Percentiles rank a stretch among this genome's conserved stretches.
Evolutionary conservation across 495 filamentous ascomycete genomes (phyloP).

Genomic region (Hypoxylon rickii): DNA sequence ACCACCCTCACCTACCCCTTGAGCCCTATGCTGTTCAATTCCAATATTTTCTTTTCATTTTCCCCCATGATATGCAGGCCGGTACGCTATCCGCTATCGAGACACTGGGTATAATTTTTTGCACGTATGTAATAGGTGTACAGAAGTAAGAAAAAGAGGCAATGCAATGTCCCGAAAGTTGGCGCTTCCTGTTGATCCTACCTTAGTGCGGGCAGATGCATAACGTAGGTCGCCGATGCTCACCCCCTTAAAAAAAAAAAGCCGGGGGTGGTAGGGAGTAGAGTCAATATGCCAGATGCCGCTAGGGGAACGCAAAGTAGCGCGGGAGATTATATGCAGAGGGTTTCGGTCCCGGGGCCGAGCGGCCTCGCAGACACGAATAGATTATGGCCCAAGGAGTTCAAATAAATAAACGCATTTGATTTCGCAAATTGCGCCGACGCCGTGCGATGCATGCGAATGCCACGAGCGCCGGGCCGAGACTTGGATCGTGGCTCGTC

Average conservation of each 20-base stretch:
- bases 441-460: slow-evolving; percentile 30
- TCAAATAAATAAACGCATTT: slow-evolving; percentile 31
- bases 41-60: slow-evolving; percentile 25
- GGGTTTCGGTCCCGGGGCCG: slow-evolving; percentile 30
- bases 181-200: slow-evolving; percentile 24
- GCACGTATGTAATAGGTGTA: slow-evolving; percentile 15
- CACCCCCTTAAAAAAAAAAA: slow-evolving; percentile 6
- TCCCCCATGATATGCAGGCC: slow-evolving; percentile 20
- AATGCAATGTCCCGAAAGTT: slow-evolving; percentile 24
- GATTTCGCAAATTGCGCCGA: slow-evolving; percentile 18
- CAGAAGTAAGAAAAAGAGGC: slow-evolving; percentile 14
- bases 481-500: slow-evolving; percentile 19
- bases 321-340: slow-evolving; percentile 24
- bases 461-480: slow-evolving; percentile 18
- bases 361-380: slow-evolving; percentile 24
- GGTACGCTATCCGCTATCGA: slow-evolving; percentile 24
- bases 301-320: slow-evolving; percentile 17
- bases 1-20: no score
- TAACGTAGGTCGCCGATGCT: slow-evolving; percentile 34
- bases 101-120: slow-evolving; percentile 9
- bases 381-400: slow-evolving; percentile 26
- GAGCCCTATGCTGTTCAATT: slow-evolving; percentile 16
- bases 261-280: no score
- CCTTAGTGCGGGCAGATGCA: slow-evolving; percentile 27
- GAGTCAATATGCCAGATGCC: no score